A percentile compares a stretch with the other conserved stretches of the same genome.
These are phyloP conservation scores for Manihot esculenta DNA, from an alignment of 441 rosid species.

Conservation along the genomic window DNA sequence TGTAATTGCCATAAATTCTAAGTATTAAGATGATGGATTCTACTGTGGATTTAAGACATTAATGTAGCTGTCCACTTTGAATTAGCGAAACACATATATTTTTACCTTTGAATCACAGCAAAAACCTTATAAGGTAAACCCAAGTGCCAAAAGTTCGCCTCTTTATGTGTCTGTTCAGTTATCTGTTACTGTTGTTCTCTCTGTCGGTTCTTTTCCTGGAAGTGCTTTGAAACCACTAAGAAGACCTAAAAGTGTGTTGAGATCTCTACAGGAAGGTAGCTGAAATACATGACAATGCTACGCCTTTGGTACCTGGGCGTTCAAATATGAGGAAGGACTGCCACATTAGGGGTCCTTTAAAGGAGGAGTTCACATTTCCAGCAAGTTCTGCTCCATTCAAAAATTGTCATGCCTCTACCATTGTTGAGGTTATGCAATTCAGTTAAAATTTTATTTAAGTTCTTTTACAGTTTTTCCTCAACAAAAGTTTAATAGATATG, in stretches of 20 bases:
- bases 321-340: conserved; percentile 37
- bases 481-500: conserved; percentile 3
- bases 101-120: background rate
- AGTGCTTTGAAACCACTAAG: background rate
- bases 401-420: conserved; percentile 90
- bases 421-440: conserved; percentile 59
- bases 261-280: conserved; percentile 15
- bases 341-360: conserved; percentile 25
- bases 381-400: conserved; percentile 68
- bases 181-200: background rate
- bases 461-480: background rate
- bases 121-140: background rate
- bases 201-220: background rate
- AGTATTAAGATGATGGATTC: background rate
- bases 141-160: background rate
- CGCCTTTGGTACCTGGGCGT: conserved; percentile 16
- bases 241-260: background rate
- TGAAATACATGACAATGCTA: conserved; percentile 11
- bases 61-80: background rate
- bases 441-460: background rate
- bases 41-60: background rate
- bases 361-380: conserved; percentile 71
- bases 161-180: background rate
- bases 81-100: background rate
- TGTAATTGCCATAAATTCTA: background rate